Evolutionary conservation across 345 rosid genomes (phyloP), one percentile per base, ranked within the genome.

Genomic region (Ricinus communis): DNA sequence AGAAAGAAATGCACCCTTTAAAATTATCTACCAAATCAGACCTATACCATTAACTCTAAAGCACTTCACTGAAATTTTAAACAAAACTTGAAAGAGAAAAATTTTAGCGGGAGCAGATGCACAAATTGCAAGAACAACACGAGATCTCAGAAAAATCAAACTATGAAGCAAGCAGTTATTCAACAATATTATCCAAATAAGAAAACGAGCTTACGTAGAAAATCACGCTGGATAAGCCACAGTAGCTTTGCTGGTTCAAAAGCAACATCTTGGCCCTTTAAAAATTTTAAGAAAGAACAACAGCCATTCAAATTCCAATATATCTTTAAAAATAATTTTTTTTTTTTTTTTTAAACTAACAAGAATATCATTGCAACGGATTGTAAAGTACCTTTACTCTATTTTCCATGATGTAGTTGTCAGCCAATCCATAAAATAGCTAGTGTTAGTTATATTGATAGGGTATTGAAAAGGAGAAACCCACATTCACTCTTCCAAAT

Each of bases 191-290:
- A 65, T 2, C 5, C 50, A 25, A 73, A 40, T 27, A 59, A 67
- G 67, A 30, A 33, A 65, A 76, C 33, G 67, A 52, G 79, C 99
- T 83, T 87, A 95, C 99, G 96, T 68, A 95, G 84, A 86, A 95
- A 95, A 83, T 95, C 99, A 43, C 98, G 99, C 81, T 95, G 99
- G 76, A 95, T 95, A 82, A 95, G 99, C 99, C 99, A 95, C 74
- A 95, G 69, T 74, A 95, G 91, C 78, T 93, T 95, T 64, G 99
- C 88, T 19, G 98, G 99, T 77, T 90, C 96, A 78, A 95, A 95
- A 66, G 98, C 98, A 81, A 95, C 87, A 82, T 89, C 99, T 82
- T 95, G 87, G 69, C 99, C 99, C 99, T 95, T 72, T 68, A 83
- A 40, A 33, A 50, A 57, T 68, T 72, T 33, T n/a, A 24, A 43